These are phyloP conservation scores for Fusarium pseudograminearum DNA, from an alignment of 2,329 filamentous ascomycete genomes.

Conservation along the genomic window DNA sequence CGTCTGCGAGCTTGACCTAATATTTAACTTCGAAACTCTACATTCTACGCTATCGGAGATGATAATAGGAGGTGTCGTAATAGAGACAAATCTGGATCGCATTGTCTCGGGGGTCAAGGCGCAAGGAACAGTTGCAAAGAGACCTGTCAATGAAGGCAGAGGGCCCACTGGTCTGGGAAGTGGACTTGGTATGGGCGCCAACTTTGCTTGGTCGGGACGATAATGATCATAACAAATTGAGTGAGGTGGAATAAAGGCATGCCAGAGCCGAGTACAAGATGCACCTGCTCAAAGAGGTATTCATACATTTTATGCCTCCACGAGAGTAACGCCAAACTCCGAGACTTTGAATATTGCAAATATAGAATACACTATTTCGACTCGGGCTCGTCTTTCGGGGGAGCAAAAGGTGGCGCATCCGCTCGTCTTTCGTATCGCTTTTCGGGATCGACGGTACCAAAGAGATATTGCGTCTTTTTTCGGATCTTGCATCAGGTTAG, in stretches of 20 bases:
- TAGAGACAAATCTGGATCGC: slow-evolving; percentile 89
- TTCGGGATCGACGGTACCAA: slow-evolving; percentile 57
- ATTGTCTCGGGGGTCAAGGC: slow-evolving; percentile 87
- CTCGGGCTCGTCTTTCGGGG: slow-evolving; percentile 44
- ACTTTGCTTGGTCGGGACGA: slow-evolving; percentile 66
- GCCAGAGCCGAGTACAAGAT: slow-evolving; percentile 36
- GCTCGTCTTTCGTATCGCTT: slow-evolving; percentile 57
- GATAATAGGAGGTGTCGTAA: slow-evolving; percentile 93
- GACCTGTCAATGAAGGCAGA: slow-evolving; percentile 78
- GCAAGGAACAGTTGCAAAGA: slow-evolving; percentile 81
- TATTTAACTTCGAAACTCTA: slow-evolving; percentile 98
- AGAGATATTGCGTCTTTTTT: slow-evolving; percentile 54
- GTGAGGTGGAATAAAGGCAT: slow-evolving; percentile 11
- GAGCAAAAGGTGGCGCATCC: slow-evolving; percentile 53
- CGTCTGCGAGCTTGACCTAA: slow-evolving; percentile 96
- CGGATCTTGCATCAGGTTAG: slow-evolving; percentile 50
- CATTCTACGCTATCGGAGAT: slow-evolving; percentile 93
- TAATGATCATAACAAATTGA: slow-evolving; percentile 42
- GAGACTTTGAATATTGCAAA: slow-evolving; percentile 45
- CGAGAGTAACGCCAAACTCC: slow-evolving; percentile 49
- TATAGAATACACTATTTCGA: slow-evolving; percentile 45
- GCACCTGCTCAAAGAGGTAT: slow-evolving; percentile 39
- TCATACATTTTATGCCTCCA: slow-evolving; percentile 42
- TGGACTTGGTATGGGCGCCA: slow-evolving; percentile 67
- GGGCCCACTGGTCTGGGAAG: slow-evolving; percentile 58